Evolutionary conservation across 2,329 filamentous ascomycete genomes (phyloP).

Genomic region (Immersiporthe knoxdaviesiana): DNA sequence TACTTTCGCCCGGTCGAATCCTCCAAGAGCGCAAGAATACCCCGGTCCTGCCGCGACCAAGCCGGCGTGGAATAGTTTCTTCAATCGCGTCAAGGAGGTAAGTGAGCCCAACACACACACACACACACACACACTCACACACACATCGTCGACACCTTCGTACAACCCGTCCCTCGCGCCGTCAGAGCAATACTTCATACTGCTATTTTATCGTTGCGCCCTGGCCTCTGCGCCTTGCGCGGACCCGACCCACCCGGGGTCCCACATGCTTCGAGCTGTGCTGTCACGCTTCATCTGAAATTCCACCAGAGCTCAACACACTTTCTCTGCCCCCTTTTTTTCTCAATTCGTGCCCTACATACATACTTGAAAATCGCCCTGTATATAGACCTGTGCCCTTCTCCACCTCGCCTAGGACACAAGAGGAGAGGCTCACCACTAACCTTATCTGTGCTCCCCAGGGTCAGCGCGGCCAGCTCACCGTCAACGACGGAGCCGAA

Average conservation of each 20-base stretch:
- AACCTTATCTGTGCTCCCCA: constrained; percentile 24
- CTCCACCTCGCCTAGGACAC: constrained; percentile 16
- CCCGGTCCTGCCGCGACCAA: constrained; percentile 28
- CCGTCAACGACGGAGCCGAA: constrained; percentile 36
- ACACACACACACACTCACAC: neutral
- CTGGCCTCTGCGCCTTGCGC: constrained; percentile 24
- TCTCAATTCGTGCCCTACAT: constrained; percentile 10
- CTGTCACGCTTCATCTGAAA: constrained; percentile 25
- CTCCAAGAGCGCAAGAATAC: constrained; percentile 32
- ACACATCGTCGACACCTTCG: constrained; percentile 1
- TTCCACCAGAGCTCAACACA: constrained; percentile 26
- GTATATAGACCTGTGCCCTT: neutral
- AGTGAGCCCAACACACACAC: constrained; percentile 25
- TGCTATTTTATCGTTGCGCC: constrained; percentile 13
- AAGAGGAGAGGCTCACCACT: constrained; percentile 29
- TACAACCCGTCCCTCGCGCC: neutral
- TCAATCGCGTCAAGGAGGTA: constrained; percentile 38
- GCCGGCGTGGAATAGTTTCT: constrained; percentile 26
- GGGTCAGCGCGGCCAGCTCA: constrained; percentile 40
- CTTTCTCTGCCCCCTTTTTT: constrained; percentile 14
- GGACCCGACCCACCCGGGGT: constrained; percentile 26
- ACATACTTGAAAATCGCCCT: constrained; percentile 7
- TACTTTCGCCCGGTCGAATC: constrained; percentile 37
- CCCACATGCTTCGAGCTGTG: constrained; percentile 26
- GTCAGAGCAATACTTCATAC: constrained; percentile 15